A percentile compares a stretch with the other conserved stretches of the same genome.
These are phyloP conservation scores for Calonectria crousiana DNA, from an alignment of 2,329 filamentous ascomycete genomes.

Conservation along the genomic window DNA sequence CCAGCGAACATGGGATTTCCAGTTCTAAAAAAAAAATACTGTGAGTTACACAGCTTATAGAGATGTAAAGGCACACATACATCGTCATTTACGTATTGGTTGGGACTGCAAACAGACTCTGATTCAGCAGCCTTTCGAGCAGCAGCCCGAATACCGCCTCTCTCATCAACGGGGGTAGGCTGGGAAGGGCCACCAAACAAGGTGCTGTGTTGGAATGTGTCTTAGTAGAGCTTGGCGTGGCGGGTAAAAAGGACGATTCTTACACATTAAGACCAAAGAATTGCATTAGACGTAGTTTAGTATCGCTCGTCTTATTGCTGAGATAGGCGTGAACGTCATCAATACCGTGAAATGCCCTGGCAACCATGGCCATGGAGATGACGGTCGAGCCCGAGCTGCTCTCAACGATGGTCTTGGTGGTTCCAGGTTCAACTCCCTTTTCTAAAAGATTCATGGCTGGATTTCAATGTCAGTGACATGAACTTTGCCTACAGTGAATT, in stretches of 20 bases:
- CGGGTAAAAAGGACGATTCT: conserved; percentile 7
- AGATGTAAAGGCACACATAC: conserved; percentile 25
- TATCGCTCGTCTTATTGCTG: conserved; percentile 60
- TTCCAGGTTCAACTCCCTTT: conserved; percentile 55
- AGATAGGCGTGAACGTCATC: conserved; percentile 57
- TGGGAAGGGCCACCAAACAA: conserved; percentile 51
- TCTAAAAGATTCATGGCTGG: conserved; percentile 61
- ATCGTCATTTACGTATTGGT: conserved; percentile 51
- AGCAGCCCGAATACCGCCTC: conserved; percentile 48
- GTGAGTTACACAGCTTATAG: background rate
- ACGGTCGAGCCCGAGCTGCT: conserved; percentile 73
- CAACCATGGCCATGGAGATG: conserved; percentile 63
- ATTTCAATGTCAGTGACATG: conserved; percentile 26
- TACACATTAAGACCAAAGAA: conserved; percentile 51
- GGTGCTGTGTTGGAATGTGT: conserved; percentile 32
- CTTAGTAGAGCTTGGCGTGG: conserved; percentile 10
- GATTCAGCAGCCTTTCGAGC: conserved; percentile 46
- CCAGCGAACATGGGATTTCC: conserved; percentile 68
- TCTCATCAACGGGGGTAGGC: conserved; percentile 47
- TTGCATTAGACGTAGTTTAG: conserved; percentile 48
- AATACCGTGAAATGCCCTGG: conserved; percentile 52
- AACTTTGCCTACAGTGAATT: background rate
- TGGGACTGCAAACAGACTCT: conserved; percentile 46
- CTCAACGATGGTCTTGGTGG: conserved; percentile 68
- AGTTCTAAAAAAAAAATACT: conserved; percentile 53